A percentile compares a stretch with the other conserved stretches of the same genome.
Evolutionary conservation across 139 green algal genomes (phyloP).

Genomic region (Penium margaritaceum): DNA sequence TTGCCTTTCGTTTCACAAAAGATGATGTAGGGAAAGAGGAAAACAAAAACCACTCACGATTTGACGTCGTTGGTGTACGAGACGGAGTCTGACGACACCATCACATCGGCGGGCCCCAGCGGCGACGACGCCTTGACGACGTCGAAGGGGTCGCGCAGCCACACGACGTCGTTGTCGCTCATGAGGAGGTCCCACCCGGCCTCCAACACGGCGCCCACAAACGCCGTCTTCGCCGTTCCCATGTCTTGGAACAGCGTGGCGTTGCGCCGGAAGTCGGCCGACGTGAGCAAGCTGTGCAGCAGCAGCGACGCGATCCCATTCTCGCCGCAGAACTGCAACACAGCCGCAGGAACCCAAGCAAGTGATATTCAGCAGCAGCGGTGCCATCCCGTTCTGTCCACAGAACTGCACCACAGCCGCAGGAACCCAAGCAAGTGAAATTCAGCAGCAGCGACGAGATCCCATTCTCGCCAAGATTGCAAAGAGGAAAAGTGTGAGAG

Average conservation of each 20-base stretch:
- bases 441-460: too few species aligned
- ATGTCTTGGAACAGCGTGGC: conserved; percentile 27
- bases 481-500: too few species aligned
- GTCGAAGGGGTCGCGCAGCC: conserved; percentile 51
- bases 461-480: too few species aligned
- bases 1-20: too few species aligned
- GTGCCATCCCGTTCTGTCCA: too few species aligned
- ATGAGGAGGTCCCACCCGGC: conserved; percentile 70
- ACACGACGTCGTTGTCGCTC: conserved; percentile 86
- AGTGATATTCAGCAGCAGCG: too few species aligned
- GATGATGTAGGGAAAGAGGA: too few species aligned
- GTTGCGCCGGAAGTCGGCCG: conserved; percentile 23
- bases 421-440: too few species aligned
- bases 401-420: too few species aligned
- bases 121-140: conserved; percentile 44
- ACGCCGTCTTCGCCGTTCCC: conserved; percentile 22
- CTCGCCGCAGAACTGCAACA: too few species aligned
- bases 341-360: too few species aligned
- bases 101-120: conserved; percentile 31
- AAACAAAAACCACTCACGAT: too few species aligned
- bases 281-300: conserved; percentile 4
- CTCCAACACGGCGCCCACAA: conserved; percentile 58
- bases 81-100: conserved; percentile 40
- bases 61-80: conserved; percentile 27
- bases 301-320: conserved; percentile 7